Percentiles rank a stretch among this genome's conserved stretches.
These are phyloP conservation scores for Filobasidium floriforme DNA, from an alignment of 768 basidiomycete genomes.

Conservation along the genomic window DNA sequence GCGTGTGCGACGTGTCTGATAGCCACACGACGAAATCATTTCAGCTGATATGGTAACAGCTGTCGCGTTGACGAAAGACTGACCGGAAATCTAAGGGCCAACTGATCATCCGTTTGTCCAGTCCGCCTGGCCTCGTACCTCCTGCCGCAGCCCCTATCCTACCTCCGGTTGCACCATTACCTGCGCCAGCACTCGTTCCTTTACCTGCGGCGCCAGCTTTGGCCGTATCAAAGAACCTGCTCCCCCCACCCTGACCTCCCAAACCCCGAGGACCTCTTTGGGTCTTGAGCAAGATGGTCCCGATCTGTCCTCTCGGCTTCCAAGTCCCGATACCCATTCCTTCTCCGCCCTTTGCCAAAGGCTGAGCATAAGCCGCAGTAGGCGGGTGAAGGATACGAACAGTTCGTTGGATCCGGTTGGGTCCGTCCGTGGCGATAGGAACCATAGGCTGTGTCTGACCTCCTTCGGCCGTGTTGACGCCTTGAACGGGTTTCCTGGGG, in stretches of 20 bases:
- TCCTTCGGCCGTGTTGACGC: no score
- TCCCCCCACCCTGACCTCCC: background rate
- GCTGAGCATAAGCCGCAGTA: no score
- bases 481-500: background rate
- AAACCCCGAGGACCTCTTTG: background rate
- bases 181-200: background rate
- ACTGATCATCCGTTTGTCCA: slow-evolving; percentile 38
- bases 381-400: no score
- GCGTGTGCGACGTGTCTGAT: slow-evolving; percentile 42
- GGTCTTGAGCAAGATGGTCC: background rate
- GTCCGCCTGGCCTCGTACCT: background rate
- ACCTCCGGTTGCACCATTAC: background rate
- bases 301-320: slow-evolving; percentile 3
- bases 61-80: background rate
- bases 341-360: no score
- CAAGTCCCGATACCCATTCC: background rate
- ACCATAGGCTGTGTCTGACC: no score
- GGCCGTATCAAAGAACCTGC: background rate
- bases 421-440: no score
- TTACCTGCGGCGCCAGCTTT: background rate
- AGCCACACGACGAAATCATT: background rate
- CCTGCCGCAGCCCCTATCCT: background rate
- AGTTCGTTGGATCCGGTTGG: no score
- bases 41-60: no score
- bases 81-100: slow-evolving; percentile 42